These are phyloP conservation scores for Barbarea vulgaris DNA, from an alignment of 345 rosid species.

Conservation along the genomic window DNA sequence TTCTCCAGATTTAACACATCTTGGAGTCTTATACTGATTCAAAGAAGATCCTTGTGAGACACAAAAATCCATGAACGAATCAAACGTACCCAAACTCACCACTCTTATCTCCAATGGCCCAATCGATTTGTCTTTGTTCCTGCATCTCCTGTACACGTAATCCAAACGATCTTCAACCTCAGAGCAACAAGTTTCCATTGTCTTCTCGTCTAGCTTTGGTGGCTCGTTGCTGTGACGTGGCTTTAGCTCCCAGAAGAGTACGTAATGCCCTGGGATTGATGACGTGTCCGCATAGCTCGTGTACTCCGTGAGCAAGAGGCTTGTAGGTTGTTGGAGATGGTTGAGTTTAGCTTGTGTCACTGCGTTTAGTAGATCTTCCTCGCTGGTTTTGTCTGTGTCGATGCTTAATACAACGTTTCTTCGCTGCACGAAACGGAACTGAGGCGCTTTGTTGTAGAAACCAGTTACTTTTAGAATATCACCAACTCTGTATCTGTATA, in stretches of 20 bases:
- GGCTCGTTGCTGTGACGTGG: slow-evolving; percentile 54
- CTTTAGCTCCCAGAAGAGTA: slow-evolving; percentile 88
- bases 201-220: slow-evolving; percentile 46
- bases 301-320: slow-evolving; percentile 74
- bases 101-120: slow-evolving; percentile 89
- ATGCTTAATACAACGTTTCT: slow-evolving; percentile 83
- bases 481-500: slow-evolving; percentile 86
- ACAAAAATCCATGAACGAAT: slow-evolving; percentile 84
- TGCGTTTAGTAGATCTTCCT: slow-evolving; percentile 83
- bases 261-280: slow-evolving; percentile 89
- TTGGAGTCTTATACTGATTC: slow-evolving; percentile 93
- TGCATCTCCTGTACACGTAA: slow-evolving; percentile 80
- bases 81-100: slow-evolving; percentile 72
- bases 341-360: slow-evolving; percentile 65
- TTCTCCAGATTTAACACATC: slow-evolving; percentile 74
- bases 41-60: slow-evolving; percentile 87
- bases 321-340: slow-evolving; percentile 63
- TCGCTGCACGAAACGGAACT: slow-evolving; percentile 78
- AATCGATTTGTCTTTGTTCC: slow-evolving; percentile 77
- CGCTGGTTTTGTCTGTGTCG: slow-evolving; percentile 90
- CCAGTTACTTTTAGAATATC: slow-evolving; percentile 84
- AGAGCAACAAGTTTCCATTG: slow-evolving; percentile 82
- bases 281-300: slow-evolving; percentile 78
- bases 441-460: slow-evolving; percentile 85
- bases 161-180: slow-evolving; percentile 81